Conservation (phyloP, 495 filamentous ascomycete genomes). For the Penicillium paradoxum region DNA sequence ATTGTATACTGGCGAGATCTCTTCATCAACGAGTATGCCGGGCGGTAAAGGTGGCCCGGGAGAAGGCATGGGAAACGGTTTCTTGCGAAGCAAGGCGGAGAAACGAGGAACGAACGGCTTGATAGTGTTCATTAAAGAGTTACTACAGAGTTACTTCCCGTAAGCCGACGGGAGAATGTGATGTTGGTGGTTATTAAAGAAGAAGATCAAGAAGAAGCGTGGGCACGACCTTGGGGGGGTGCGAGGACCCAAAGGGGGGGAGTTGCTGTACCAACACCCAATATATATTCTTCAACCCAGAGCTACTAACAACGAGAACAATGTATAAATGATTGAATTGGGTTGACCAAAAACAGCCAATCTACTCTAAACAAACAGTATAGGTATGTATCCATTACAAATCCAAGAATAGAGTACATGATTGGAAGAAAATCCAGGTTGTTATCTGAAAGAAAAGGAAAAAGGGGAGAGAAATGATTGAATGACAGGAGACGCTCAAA, state of each 20-base stretch:
- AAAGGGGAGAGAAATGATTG: background rate
- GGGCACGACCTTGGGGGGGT: no score
- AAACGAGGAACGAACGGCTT: constrained; percentile 20
- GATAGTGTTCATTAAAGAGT: constrained; percentile 23
- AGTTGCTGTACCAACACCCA: no score
- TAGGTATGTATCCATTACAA: background rate
- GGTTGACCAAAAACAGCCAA: no score
- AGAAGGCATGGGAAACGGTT: constrained; percentile 28
- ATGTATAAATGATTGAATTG: no score
- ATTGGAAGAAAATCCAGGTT: background rate
- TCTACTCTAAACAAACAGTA: no score
- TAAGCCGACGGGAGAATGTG: constrained; percentile 16
- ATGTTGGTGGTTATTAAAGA: constrained; percentile 16
- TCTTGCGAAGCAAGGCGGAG: constrained; percentile 26
- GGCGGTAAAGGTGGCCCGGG: constrained; percentile 24
- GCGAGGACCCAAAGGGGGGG: no score
- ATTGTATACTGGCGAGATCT: constrained; percentile 32
- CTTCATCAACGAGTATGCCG: constrained; percentile 31
- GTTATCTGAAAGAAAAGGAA: background rate
- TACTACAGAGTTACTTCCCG: constrained; percentile 12
- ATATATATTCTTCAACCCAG: no score
- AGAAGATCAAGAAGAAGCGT: constrained; percentile 5
- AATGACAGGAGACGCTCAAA: constrained; percentile 8
- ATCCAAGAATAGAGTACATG: background rate
- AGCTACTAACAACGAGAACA: no score